Base-by-base conservation (phyloP, 768 basidiomycete species). In the Psilocybe azurescens region DNA sequence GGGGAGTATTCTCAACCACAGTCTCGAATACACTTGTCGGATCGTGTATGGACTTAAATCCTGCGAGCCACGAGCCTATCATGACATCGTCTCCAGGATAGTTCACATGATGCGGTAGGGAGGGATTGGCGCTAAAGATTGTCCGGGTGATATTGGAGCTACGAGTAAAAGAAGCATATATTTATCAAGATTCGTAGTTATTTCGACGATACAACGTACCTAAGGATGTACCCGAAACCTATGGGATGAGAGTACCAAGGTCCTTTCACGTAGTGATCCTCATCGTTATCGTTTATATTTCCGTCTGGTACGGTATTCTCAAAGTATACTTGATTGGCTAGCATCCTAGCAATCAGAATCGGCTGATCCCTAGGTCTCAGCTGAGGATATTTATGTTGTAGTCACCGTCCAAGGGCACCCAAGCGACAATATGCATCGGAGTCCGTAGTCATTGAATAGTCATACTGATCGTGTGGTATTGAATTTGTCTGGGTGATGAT, bases 401-500 rank as follows among this genome's bases (percentile, higher is more conserved):
- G 20, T 6, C 56, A 1, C 18, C 32, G 46, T 14, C 33, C 56
- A 33, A 58, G 47, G 4, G 56, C 33, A 6, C 47, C n/a, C 16
- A 58, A 39, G 8, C 56, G 47, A 33, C 56, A 58, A 33, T 50
- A 58, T 4, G 56, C 10, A n/a, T 58, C 56, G 2, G 56, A 58
- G 47, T 58, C 56, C 13, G 50, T 11, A 30, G 56, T 58, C 56
- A 58, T 58, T 4, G 48, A 58, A 50, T 49, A 58, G n/a, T 58
- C 56, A n/a, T 58, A 58, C 50, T 49, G 11, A 10, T 49, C 47
- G 16, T 58, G 30, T 7, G 56, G 56, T 32, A 58, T 20, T 13
- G 33, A 36, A 8, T 32, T 33, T 36, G 47, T 39, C 56, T 58
- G 14, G 13, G 10, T 7, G 38, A 24, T 49, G 49, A 28, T 6